phyloP scores from a whole-genome alignment of 2,329 filamentous ascomycete genomes.

The Leptosphaerulina australis region DNA sequence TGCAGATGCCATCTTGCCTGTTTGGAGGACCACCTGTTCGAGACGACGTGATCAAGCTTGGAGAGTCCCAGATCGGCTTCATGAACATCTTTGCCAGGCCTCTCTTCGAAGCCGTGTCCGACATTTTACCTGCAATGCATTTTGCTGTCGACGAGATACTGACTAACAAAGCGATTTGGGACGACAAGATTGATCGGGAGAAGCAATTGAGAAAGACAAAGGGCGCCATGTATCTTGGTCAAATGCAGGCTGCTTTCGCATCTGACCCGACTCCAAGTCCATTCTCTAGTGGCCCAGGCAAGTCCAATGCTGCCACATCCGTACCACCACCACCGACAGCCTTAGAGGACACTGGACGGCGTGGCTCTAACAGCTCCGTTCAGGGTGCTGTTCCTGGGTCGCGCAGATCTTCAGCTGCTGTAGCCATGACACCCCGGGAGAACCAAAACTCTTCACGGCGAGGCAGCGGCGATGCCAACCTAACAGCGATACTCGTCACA shows the following conservation, averaged over 20 bases:
- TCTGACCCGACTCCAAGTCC: conserved; percentile 45
- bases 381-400: conserved; percentile 30
- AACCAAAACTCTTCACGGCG: conserved; percentile 46
- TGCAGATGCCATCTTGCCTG: conserved; percentile 85
- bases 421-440: conserved; percentile 38
- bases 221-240: conserved; percentile 33
- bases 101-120: conserved; percentile 84
- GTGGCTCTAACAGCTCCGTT: conserved; percentile 38
- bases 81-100: conserved; percentile 96
- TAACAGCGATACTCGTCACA: conserved; percentile 49
- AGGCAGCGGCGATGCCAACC: conserved; percentile 48
- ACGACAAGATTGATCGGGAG: conserved; percentile 68
- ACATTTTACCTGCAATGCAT: conserved; percentile 81
- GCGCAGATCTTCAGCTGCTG: conserved; percentile 37
- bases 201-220: conserved; percentile 56
- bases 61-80: conserved; percentile 89
- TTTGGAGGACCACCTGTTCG: conserved; percentile 79
- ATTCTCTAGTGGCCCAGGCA: conserved; percentile 35
- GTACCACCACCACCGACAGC: conserved; percentile 13
- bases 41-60: conserved; percentile 81
- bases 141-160: conserved; percentile 85
- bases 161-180: conserved; percentile 76
- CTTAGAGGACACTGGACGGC: conserved; percentile 30
- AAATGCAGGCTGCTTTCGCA: conserved; percentile 29
- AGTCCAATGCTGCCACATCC: conserved; percentile 13